phyloP scores from a whole-genome alignment of 495 filamentous ascomycete species.

The Penicillium coprophilum region DNA sequence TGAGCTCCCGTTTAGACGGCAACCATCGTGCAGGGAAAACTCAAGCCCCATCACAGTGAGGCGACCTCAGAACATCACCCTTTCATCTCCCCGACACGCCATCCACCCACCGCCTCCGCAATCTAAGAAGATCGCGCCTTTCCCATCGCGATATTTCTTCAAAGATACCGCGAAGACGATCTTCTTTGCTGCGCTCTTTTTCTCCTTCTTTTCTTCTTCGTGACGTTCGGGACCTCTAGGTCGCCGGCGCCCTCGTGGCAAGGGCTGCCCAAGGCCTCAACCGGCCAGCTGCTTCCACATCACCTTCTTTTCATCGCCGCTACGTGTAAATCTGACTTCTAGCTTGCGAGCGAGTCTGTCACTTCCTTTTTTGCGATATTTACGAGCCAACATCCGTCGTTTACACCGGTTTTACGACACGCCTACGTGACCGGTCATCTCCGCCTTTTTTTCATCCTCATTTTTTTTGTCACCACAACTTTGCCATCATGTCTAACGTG shows the following conservation, averaged over 20 bases:
- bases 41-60: constrained; percentile 47
- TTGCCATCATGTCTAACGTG: constrained; percentile 83
- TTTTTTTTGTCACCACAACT: constrained; percentile 21
- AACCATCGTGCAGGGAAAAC: constrained; percentile 39
- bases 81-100: constrained; percentile 44
- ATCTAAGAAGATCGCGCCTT: constrained; percentile 44
- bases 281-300: constrained; percentile 45
- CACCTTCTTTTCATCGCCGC: constrained; percentile 40
- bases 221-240: constrained; percentile 43
- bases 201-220: constrained; percentile 39
- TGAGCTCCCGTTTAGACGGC: constrained; percentile 25
- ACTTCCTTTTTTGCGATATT: constrained; percentile 26
- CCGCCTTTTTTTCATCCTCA: constrained; percentile 8
- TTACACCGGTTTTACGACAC: constrained; percentile 16
- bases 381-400: constrained; percentile 16
- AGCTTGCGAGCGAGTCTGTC: constrained; percentile 18
- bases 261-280: constrained; percentile 54
- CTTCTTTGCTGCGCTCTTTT: constrained; percentile 24
- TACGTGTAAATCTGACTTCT: constrained; percentile 23
- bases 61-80: constrained; percentile 44
- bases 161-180: constrained; percentile 26
- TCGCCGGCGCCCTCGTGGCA: constrained; percentile 56
- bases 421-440: constrained; percentile 13
- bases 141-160: constrained; percentile 46
- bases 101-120: constrained; percentile 33